phyloP scores from a whole-genome alignment of 306 rosid genomes.

The Mucuna pruriens region DNA sequence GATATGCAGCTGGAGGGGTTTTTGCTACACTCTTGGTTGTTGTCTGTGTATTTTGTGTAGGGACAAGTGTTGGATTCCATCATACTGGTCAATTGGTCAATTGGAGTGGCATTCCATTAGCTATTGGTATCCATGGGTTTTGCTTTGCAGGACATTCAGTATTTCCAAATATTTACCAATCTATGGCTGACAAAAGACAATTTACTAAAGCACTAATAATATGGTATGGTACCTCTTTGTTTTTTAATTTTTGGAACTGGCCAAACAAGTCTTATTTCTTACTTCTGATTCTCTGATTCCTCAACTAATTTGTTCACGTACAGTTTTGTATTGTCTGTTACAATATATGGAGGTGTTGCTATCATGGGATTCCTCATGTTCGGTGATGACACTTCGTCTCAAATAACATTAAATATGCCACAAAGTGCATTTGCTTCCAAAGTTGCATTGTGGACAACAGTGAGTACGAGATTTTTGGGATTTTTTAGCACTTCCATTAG shows the following conservation, averaged over 20 bases:
- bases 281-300: constrained; percentile 6
- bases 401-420: constrained; percentile 86
- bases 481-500: neutral
- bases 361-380: constrained; percentile 76
- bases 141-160: constrained; percentile 85
- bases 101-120: constrained; percentile 75
- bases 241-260: neutral
- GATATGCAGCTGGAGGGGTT: constrained; percentile 72
- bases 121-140: constrained; percentile 78
- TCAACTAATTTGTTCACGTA: constrained; percentile 17
- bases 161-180: constrained; percentile 82
- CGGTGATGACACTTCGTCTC: constrained; percentile 76
- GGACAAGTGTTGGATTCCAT: constrained; percentile 70
- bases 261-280: neutral
- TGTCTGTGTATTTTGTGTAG: constrained; percentile 61
- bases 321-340: constrained; percentile 69
- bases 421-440: constrained; percentile 58
- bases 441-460: constrained; percentile 82
- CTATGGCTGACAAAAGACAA: constrained; percentile 78
- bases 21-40: constrained; percentile 62
- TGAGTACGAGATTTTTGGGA: constrained; percentile 44
- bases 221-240: constrained; percentile 33
- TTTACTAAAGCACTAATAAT: constrained; percentile 54
- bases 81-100: constrained; percentile 58
- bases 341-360: constrained; percentile 79